Conservation (phyloP, 2,329 filamentous ascomycete species). For the Talaromyces amestolkiae region DNA sequence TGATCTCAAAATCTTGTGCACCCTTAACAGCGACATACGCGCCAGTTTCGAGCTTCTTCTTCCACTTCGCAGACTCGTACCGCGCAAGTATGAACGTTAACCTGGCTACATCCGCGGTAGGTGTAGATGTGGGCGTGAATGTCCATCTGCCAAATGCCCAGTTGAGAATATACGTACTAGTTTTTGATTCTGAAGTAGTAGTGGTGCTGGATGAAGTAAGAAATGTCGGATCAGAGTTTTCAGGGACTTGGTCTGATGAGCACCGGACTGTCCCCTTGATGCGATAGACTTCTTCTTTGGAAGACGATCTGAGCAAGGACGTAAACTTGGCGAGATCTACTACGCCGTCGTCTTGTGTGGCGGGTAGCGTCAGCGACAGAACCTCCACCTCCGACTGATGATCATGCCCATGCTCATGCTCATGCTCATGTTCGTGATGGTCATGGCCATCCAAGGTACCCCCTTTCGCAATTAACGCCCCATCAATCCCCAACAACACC, state of each 20-base stretch:
- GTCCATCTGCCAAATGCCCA: slow-evolving; percentile 98
- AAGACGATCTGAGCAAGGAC: slow-evolving; percentile 66
- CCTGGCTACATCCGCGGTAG: slow-evolving; percentile 30
- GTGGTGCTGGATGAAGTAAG: slow-evolving; percentile 7
- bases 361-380: slow-evolving; percentile 67
- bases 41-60: slow-evolving; percentile 46
- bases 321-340: slow-evolving; percentile 61
- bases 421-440: slow-evolving; percentile 6
- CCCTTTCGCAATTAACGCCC: slow-evolving; percentile 57
- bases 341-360: slow-evolving; percentile 3
- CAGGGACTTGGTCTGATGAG: slow-evolving; percentile 39
- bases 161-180: slow-evolving; percentile 78
- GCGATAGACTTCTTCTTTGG: slow-evolving; percentile 91
- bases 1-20: slow-evolving; percentile 26
- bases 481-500: slow-evolving; percentile 83
- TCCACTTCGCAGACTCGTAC: slow-evolving; percentile 50
- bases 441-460: slow-evolving; percentile 1
- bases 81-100: slow-evolving; percentile 50
- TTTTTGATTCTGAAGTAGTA: not conserved
- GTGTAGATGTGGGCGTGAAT: slow-evolving; percentile 60
- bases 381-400: slow-evolving; percentile 90
- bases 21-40: slow-evolving; percentile 31
- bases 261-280: slow-evolving; percentile 72
- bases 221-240: slow-evolving; percentile 19
- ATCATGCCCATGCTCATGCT: slow-evolving; percentile 42